These are phyloP conservation scores for Dendrobium catenatum DNA, from an alignment of 106 monocot species.

Conservation along the genomic window DNA sequence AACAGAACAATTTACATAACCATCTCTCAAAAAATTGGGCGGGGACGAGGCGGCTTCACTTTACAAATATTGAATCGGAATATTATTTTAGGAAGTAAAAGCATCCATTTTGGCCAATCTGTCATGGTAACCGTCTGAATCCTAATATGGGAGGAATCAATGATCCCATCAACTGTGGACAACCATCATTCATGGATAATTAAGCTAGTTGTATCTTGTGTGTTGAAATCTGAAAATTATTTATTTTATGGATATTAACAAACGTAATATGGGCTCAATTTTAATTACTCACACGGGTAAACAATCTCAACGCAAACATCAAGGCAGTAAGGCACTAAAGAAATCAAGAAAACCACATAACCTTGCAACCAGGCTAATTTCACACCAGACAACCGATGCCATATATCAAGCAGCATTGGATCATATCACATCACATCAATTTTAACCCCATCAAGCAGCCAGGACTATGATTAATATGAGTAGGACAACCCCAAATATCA, in stretches of 20 bases:
- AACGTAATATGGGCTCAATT: background rate
- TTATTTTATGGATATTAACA: no score
- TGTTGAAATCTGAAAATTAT: background rate
- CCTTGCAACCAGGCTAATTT: no score
- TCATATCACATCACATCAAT: background rate
- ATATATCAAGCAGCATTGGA: background rate
- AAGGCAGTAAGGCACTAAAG: background rate
- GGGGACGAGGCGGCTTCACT: no score
- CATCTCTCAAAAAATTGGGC: no score
- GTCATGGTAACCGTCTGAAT: no score
- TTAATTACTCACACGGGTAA: background rate
- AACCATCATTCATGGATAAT: background rate
- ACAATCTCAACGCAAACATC: background rate
- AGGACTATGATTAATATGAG: constrained; percentile 78
- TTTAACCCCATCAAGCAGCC: constrained; percentile 25
- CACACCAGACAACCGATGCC: no score
- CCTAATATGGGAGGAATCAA: no score
- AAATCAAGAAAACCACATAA: background rate
- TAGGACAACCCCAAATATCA: constrained; percentile 70
- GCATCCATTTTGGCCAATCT: no score
- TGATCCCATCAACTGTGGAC: no score
- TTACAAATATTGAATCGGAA: no score
- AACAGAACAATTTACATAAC: no score
- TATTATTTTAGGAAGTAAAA: no score
- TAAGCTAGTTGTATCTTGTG: background rate